Evolutionary conservation across 1,284 basidiomycete genomes (phyloP).

Genomic region (Sporisorium exsertum): DNA sequence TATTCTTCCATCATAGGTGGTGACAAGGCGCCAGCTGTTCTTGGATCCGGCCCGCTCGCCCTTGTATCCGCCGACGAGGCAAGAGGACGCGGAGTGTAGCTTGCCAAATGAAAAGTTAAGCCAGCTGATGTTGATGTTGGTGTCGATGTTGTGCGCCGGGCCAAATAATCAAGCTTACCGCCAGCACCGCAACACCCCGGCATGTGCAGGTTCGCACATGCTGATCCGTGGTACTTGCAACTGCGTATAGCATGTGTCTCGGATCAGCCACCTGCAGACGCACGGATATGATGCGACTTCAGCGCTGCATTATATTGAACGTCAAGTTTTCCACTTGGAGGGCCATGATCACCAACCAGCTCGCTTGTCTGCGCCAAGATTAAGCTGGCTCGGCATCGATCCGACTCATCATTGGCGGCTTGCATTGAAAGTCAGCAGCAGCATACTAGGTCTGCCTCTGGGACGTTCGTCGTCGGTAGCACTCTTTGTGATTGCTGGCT

Average conservation of each 20-base stretch:
- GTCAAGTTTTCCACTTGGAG: background rate
- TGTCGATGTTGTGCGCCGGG: background rate
- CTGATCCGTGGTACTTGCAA: background rate
- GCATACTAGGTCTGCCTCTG: background rate
- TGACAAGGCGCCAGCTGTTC: no score
- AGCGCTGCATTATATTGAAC: background rate
- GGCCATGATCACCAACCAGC: background rate
- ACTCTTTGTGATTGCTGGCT: background rate
- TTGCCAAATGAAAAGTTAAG: background rate
- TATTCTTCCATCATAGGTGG: no score
- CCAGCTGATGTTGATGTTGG: background rate
- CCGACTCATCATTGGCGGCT: background rate
- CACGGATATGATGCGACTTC: background rate
- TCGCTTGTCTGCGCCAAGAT: background rate
- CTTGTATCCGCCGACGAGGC: background rate
- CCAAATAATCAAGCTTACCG: background rate
- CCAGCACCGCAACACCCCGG: background rate
- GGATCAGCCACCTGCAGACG: background rate
- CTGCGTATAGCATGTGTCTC: background rate
- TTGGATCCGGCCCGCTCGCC: background rate
- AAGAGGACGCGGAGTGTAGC: background rate
- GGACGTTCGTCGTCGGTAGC: no score
- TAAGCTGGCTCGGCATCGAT: background rate
- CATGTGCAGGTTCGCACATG: background rate
- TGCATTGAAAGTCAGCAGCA: background rate